Evolutionary conservation across 768 basidiomycete species (phyloP).

Genomic region (Rhizopogon vulgaris): DNA sequence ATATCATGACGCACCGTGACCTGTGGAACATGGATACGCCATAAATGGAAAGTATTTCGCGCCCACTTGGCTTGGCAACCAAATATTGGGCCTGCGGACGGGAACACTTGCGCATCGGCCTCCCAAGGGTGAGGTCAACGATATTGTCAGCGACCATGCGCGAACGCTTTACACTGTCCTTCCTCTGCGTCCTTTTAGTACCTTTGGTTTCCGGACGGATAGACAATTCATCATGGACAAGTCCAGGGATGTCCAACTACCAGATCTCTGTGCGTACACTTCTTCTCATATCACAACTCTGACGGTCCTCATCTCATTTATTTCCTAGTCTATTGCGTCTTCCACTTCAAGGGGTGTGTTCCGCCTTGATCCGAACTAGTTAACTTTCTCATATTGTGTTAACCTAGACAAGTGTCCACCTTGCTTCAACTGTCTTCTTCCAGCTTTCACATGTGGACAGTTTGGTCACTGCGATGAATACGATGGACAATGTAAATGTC

Average conservation of each 20-base stretch:
- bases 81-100: background rate
- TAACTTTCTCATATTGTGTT: background rate
- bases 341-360: slow-evolving; percentile 13
- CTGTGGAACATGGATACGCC: background rate
- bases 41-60: background rate
- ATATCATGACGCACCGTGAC: too few species aligned
- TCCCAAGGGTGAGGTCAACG: background rate
- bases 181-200: background rate
- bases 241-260: slow-evolving; percentile 15
- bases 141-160: background rate
- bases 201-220: slow-evolving; percentile 1
- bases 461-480: slow-evolving; percentile 87
- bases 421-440: slow-evolving; percentile 95
- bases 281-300: background rate
- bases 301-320: slow-evolving; percentile 1
- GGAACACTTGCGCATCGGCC: background rate
- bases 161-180: background rate
- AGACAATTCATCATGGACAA: slow-evolving; percentile 3
- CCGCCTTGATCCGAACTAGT: background rate
- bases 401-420: slow-evolving; percentile 61
- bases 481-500: slow-evolving; percentile 95
- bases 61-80: background rate
- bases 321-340: slow-evolving; percentile 15
- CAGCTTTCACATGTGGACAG: slow-evolving; percentile 88
- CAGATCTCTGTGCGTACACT: slow-evolving; percentile 19